phyloP scores from a whole-genome alignment of 169 alveolate species.

The Condylostoma magnum region DNA sequence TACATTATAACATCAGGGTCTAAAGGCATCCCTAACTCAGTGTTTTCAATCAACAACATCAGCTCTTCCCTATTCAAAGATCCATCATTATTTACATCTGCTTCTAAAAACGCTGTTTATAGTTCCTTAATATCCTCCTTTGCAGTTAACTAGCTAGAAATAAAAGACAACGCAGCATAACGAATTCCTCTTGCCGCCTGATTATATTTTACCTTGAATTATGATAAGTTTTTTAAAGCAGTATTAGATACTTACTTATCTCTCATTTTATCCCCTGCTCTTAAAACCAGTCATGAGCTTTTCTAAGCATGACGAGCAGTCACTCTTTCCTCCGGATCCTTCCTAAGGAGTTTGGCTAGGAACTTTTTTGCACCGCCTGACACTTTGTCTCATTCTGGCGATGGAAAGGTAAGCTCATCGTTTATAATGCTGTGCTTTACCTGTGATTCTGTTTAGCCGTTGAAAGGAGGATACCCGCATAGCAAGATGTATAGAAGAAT shows the following conservation, averaged over 20 bases:
- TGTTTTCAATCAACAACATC: not conserved
- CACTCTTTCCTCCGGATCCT: conserved; percentile 43
- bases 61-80: conserved; percentile 31
- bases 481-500: conserved; percentile 58
- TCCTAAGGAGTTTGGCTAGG: not conserved
- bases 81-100: conserved; percentile 90
- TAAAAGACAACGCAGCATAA: conserved; percentile 82
- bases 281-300: conserved; percentile 87
- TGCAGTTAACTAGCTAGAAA: conserved; percentile 83
- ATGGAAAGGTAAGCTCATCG: not conserved
- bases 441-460: conserved; percentile 36
- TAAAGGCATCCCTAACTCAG: conserved; percentile 23
- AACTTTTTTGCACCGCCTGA: conserved; percentile 2
- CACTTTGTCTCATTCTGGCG: conserved; percentile 67
- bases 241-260: not conserved
- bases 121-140: conserved; percentile 87
- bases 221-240: not conserved
- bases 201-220: conserved; percentile 86
- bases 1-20: conserved; percentile 84
- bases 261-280: conserved; percentile 38
- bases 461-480: conserved; percentile 71
- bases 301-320: conserved; percentile 90
- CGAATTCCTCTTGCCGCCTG: too few relatives aligned
- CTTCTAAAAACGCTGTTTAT: conserved; percentile 79
- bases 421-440: not conserved